Percentiles rank a stretch among this genome's conserved stretches.
Conservation (phyloP, 2,329 filamentous ascomycete species). For the Xylariales sp. region DNA sequence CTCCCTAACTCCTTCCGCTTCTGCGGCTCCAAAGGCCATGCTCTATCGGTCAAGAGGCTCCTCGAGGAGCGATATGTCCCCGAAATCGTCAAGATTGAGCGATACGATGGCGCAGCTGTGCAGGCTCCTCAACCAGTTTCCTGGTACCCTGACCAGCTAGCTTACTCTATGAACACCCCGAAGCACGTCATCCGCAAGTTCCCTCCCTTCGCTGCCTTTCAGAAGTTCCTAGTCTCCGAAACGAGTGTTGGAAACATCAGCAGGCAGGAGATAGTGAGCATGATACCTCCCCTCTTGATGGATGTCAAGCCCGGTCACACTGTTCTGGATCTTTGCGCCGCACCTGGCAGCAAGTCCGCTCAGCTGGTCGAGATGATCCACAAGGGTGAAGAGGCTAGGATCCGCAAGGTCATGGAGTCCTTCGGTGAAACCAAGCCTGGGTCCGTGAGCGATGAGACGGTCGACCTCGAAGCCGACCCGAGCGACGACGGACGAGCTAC, state of each 20-base stretch:
- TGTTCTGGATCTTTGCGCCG: constrained; percentile 92
- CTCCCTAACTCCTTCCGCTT: constrained; percentile 97
- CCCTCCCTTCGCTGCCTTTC: constrained; percentile 89
- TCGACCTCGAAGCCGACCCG: constrained; percentile 49
- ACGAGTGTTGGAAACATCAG: constrained; percentile 97
- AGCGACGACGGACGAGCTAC: constrained; percentile 83
- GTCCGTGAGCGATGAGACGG: constrained; percentile 46
- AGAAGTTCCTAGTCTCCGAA: constrained; percentile 96
- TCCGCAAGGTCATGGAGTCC: constrained; percentile 64
- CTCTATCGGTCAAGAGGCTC: constrained; percentile 84
- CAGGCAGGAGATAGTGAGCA: constrained; percentile 95
- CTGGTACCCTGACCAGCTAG: constrained; percentile 93
- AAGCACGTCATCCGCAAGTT: constrained; percentile 95
- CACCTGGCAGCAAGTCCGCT: constrained; percentile 93
- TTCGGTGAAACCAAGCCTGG: constrained; percentile 34
- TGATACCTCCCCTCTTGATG: constrained; percentile 95
- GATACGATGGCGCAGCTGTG: constrained; percentile 76
- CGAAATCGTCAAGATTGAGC: constrained; percentile 77
- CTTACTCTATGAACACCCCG: constrained; percentile 97
- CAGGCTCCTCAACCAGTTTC: constrained; percentile 75
- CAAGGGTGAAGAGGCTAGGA: constrained; percentile 82
- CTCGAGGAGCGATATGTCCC: constrained; percentile 87
- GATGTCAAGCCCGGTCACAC: constrained; percentile 88
- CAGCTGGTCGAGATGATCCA: constrained; percentile 95
- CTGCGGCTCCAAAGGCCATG: constrained; percentile 92